Evolutionary conservation across 805 yeast genomes (phyloP).

Genomic region (Metschnikowia cubensis): DNA sequence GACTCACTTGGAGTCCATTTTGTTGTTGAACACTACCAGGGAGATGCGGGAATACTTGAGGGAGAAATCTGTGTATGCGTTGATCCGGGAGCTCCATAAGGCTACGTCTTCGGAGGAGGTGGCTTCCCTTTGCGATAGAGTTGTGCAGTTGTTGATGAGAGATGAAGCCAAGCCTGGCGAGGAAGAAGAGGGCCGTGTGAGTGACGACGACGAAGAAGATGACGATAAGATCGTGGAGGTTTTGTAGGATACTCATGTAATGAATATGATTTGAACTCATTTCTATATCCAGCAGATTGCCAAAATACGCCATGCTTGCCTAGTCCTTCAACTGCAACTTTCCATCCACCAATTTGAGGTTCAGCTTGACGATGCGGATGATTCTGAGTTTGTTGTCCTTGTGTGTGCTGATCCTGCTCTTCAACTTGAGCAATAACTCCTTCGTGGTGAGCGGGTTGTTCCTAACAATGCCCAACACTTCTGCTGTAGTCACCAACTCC

Average conservation of each 20-base stretch:
- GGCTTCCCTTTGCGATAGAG: conserved; percentile 70
- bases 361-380: conserved; percentile 52
- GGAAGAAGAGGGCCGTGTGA: conserved; percentile 30
- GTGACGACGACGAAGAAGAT: conserved; percentile 47
- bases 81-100: conserved; percentile 82
- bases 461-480: conserved; percentile 60
- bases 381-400: conserved; percentile 60
- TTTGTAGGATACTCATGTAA: conserved; percentile 23
- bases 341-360: conserved; percentile 52
- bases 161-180: conserved; percentile 57
- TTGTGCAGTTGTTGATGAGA: conserved; percentile 89
- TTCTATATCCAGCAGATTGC: neutral
- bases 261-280: neutral
- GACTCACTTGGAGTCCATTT: conserved; percentile 73
- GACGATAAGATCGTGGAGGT: conserved; percentile 52
- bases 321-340: conserved; percentile 37
- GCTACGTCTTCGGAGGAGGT: conserved; percentile 41
- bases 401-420: conserved; percentile 58
- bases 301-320: neutral
- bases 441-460: conserved; percentile 58
- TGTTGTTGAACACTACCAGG: conserved; percentile 74
- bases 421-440: conserved; percentile 58
- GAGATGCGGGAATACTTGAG: conserved; percentile 73
- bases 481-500: conserved; percentile 61
- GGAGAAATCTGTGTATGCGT: conserved; percentile 76